Base-by-base conservation (phyloP, 371 early-diverging fungal genomes). In the Mortierella sp. region DNA sequence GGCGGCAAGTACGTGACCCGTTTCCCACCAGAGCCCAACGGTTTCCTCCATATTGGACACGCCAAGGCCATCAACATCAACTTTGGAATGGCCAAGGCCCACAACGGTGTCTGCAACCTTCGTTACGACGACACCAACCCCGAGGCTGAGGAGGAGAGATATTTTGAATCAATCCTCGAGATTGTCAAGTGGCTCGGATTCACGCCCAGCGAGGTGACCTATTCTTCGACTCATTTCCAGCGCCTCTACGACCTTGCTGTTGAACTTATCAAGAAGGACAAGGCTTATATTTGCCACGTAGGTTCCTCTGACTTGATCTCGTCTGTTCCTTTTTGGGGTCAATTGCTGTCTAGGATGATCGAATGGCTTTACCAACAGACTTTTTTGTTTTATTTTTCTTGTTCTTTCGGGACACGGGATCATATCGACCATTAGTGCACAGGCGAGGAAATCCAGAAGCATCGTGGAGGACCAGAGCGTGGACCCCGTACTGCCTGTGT, bases 11-110 rank as follows among this genome's bases (percentile, higher is more conserved):
- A 99, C 2, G 83, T 98, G 26, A 99, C 99, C 2, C 95, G 99
- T 57, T 99, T 99, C 88, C 99, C 99, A 21, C 99, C 99, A 51
- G 99, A 99, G 86, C 99, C 99, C 62, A 99, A 98, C 81, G 99
- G 99, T 18, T 97, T 91, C 85, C 82, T 91, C 60, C 99, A 99
- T 82, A 99, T 99, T 84, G 99, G 99, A 61, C 99, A 99, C 83
- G 99, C 99, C 57, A 99, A 99, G 86, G 99, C 99, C 45, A 96
- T 99, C 87, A 99, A 99, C 83, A 91, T 99, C 80, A 98, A 96
- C 84, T 99, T 99, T 90, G 98, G 97, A 62, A 99, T 97, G 76
- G 99, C 98, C 43, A 89, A 92, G 70, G 95, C 95, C 15, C 93
- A 96, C 83, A 88, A 93, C 59, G 99, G 99, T 51, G 81, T 91